Evolutionary conservation across 2,329 filamentous ascomycete species (phyloP).

Genomic region (Diaporthe australafricana): DNA sequence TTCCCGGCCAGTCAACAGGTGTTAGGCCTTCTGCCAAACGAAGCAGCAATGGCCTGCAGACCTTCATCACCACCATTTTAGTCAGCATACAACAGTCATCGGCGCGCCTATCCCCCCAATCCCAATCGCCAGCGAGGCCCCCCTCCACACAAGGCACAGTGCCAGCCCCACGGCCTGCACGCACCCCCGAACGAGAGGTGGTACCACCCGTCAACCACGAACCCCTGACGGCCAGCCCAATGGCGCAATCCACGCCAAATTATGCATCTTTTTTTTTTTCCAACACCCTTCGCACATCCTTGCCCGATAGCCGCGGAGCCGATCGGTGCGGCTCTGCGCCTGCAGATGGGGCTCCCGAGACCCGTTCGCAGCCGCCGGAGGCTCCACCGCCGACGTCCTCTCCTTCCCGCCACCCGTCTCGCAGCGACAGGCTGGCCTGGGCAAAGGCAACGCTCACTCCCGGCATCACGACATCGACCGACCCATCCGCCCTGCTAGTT

Average conservation of each 20-base stretch:
- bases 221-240: slow-evolving; percentile 11
- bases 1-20: too few species aligned
- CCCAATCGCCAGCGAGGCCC: background rate
- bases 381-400: slow-evolving; percentile 37
- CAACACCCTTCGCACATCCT: background rate
- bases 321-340: slow-evolving; percentile 36
- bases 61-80: background rate
- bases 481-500: slow-evolving; percentile 16
- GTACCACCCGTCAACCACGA: background rate
- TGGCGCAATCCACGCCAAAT: slow-evolving; percentile 35
- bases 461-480: slow-evolving; percentile 18
- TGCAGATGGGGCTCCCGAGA: slow-evolving; percentile 2
- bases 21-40: too few species aligned
- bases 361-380: slow-evolving; percentile 32
- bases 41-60: too few species aligned
- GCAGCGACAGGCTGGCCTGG: too few species aligned
- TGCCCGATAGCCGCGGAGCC: slow-evolving; percentile 36
- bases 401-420: slow-evolving; percentile 28
- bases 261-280: slow-evolving; percentile 28
- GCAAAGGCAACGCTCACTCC: background rate
- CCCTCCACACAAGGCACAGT: slow-evolving; percentile 22
- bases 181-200: background rate
- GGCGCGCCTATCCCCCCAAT: background rate
- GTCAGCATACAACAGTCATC: background rate
- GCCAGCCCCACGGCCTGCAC: background rate